Evolutionary conservation across 2,329 filamentous ascomycete species (phyloP), one percentile per base, ranked within the genome.

Genomic region (Clonostachys solani): DNA sequence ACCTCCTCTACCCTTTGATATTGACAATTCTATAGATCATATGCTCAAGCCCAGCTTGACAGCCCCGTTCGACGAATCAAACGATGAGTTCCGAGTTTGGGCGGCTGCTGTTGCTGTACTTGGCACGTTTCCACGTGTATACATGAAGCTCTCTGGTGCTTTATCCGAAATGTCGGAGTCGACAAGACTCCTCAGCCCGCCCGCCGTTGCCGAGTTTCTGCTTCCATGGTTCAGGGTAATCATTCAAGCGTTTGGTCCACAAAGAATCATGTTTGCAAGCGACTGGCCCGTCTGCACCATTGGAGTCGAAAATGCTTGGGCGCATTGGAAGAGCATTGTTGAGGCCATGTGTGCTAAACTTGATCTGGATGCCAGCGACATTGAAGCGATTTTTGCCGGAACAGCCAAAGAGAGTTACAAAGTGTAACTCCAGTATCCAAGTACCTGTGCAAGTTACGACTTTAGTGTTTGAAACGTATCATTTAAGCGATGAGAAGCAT

Each of bases 221-320:
- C 71, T 72, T 47, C 81, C 83, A 5, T 90, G 86, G 81, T 73
- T 85, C 2, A 74, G 80, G 44, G 76, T 81, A 19, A 67, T 88
- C 0, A 75, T 91, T 43, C 73, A 13, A 6, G 40, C 40, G 6
- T 41, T 41, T 12, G 84, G 87, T 2, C 69, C 86, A 1, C 62
- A 72, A 17, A 77, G 89, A 52, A 77, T 94, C 61, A 91, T 97
- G 85, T 96, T 94, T 65, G 92, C 86, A 19, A 92, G 87, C 53
- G 91, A 96, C 65, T 97, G 92, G 92, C 92, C 92, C 3, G 86
- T 96, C 2, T 95, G 90, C 68, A 92, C 89, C 17, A 19, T 41
- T 17, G 40, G 12, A 17, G 23, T 17, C 6, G 70, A 75, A 43
- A 66, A 72, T 18, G 83, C 87, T 33, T 96, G 91, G 90, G 68